phyloP scores from a whole-genome alignment of 2,329 filamentous ascomycete genomes.

The Piedraia hortae region DNA sequence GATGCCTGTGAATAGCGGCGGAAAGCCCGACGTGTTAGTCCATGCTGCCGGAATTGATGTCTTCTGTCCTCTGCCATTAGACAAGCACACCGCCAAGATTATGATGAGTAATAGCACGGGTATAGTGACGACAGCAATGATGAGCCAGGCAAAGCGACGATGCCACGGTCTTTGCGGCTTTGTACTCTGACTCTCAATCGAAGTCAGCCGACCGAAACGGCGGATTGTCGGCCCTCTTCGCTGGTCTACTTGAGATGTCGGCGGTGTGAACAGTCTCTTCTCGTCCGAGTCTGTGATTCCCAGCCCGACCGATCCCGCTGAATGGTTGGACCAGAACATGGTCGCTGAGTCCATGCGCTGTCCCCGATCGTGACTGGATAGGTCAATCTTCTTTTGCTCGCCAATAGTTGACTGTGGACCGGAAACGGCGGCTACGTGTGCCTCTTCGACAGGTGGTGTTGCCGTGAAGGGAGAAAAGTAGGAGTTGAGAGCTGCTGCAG shows the following conservation, averaged over 20 bases:
- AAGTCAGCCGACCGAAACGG: no score
- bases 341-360: slow-evolving; percentile 2
- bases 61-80: no score
- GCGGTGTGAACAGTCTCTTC: slow-evolving; percentile 2
- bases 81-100: slow-evolving; percentile 14
- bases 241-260: no score
- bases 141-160: slow-evolving; percentile 8
- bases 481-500: slow-evolving; percentile 8
- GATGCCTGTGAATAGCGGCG: slow-evolving; percentile 61
- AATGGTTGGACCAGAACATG: slow-evolving; percentile 3
- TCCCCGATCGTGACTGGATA: no score
- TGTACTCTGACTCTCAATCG: no score
- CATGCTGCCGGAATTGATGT: slow-evolving; percentile 33
- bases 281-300: slow-evolving; percentile 3
- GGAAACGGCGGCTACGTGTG: slow-evolving; percentile 7
- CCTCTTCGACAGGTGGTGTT: slow-evolving; percentile 9
- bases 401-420: slow-evolving; percentile 7
- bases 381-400: slow-evolving; percentile 7
- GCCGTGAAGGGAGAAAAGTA: slow-evolving; percentile 8
- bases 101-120: slow-evolving; percentile 13
- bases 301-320: no score
- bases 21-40: slow-evolving; percentile 67
- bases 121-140: slow-evolving; percentile 10
- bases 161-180: slow-evolving; percentile 6
- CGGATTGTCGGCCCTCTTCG: no score